A percentile compares a stretch with the other conserved stretches of the same genome.
Evolutionary conservation across 169 alveolate species (phyloP).

Genomic region (Toxoplasma gondii): DNA sequence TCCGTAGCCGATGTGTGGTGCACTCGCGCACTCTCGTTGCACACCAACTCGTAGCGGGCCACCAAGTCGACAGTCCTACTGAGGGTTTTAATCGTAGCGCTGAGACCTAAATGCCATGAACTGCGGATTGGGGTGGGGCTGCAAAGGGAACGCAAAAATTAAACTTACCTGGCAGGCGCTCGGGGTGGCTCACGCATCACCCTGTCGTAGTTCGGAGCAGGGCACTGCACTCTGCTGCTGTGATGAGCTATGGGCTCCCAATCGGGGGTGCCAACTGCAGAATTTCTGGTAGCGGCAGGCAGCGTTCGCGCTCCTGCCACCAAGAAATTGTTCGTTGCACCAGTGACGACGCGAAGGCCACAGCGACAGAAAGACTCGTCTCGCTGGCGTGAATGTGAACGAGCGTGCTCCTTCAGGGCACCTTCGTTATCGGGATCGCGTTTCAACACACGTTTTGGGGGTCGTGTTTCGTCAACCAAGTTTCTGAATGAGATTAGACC

Average conservation of each 20-base stretch:
- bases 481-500: too few relatives aligned
- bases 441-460: too few relatives aligned
- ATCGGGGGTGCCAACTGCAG: conserved; percentile 94
- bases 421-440: too few relatives aligned
- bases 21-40: too few relatives aligned
- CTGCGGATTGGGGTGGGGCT: background rate
- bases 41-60: too few relatives aligned
- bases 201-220: conserved; percentile 97
- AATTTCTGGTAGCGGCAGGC: conserved; percentile 92
- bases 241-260: conserved; percentile 95
- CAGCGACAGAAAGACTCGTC: background rate
- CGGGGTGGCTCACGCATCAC: conserved; percentile 96
- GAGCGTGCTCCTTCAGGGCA: too few relatives aligned
- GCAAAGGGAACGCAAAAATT: background rate
- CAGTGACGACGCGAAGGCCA: background rate
- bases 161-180: conserved; percentile 97
- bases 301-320: conserved; percentile 70
- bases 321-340: conserved; percentile 65
- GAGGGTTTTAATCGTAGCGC: too few relatives aligned
- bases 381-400: too few relatives aligned
- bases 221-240: conserved; percentile 97
- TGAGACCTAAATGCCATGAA: conserved; percentile 4
- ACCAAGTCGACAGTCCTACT: too few relatives aligned
- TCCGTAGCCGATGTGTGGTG: too few relatives aligned
- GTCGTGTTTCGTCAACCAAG: too few relatives aligned